These are phyloP conservation scores for Vitis hybrid DNA, from an alignment of 177 flowering plant genomes.

Conservation along the genomic window DNA sequence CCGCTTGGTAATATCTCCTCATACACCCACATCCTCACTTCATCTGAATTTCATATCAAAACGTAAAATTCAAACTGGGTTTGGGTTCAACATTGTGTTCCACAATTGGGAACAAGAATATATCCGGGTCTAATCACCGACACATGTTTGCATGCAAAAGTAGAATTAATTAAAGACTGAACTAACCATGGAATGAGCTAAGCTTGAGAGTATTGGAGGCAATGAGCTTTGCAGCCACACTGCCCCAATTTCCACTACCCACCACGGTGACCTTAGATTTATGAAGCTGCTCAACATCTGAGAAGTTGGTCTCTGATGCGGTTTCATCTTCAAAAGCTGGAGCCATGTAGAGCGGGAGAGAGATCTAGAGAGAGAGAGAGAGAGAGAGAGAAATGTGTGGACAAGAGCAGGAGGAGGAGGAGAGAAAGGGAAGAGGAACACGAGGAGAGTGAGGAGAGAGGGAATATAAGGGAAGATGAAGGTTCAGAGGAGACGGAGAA, in stretches of 20 bases:
- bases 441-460: constrained; percentile 5
- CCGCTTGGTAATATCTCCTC: constrained; percentile 83
- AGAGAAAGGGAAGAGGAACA: not conserved
- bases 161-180: not conserved
- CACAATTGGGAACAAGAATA: not conserved
- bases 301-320: not conserved
- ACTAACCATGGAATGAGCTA: constrained; percentile 64
- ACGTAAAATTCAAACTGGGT: constrained; percentile 4
- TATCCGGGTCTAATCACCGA: not conserved
- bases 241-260: constrained; percentile 99
- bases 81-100: not conserved
- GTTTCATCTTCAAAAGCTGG: constrained; percentile 18
- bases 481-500: constrained; percentile 34
- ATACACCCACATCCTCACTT: constrained; percentile 96
- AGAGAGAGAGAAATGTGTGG: constrained; percentile 4
- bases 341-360: constrained; percentile 21
- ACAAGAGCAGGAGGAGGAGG: constrained; percentile 3
- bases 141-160: constrained; percentile 3
- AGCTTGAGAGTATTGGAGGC: constrained; percentile 80
- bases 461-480: constrained; percentile 6
- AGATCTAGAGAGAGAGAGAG: constrained; percentile 2
- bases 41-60: constrained; percentile 51
- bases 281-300: constrained; percentile 5
- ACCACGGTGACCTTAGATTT: constrained; percentile 71
- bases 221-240: constrained; percentile 93